Evolutionary conservation across 176 grass and related monocot species (phyloP).

Genomic region (Pontederia crassipes): DNA sequence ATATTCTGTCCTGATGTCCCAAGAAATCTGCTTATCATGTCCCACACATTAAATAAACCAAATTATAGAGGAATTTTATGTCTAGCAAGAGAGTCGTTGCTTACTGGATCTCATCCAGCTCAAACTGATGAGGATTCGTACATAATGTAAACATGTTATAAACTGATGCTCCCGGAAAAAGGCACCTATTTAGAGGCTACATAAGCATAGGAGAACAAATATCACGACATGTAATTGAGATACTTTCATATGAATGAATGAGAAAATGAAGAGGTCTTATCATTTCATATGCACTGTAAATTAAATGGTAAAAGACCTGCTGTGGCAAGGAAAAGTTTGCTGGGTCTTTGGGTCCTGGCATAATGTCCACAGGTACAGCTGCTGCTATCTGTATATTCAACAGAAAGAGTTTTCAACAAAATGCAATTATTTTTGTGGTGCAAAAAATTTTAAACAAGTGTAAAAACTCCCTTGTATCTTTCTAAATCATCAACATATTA

Average conservation of each 20-base stretch:
- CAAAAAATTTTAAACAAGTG: background rate
- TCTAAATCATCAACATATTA: too few relatives aligned
- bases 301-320: constrained; percentile 34
- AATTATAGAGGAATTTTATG: background rate
- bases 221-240: constrained; percentile 4
- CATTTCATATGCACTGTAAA: constrained; percentile 20
- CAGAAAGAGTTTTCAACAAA: constrained; percentile 1
- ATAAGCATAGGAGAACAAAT: constrained; percentile 21
- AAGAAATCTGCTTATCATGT: constrained; percentile 46
- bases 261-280: background rate
- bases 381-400: constrained; percentile 52
- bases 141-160: constrained; percentile 85
- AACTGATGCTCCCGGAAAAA: constrained; percentile 72
- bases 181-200: constrained; percentile 84
- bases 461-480: background rate
- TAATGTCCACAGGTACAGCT: constrained; percentile 85
- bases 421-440: background rate
- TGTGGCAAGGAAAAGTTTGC: constrained; percentile 97
- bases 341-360: constrained; percentile 77
- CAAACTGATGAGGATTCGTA: constrained; percentile 92
- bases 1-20: constrained; percentile 97
- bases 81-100: constrained; percentile 10
- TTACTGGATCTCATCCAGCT: constrained; percentile 77
- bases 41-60: constrained; percentile 18
- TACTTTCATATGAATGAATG: constrained; percentile 9